phyloP scores from a whole-genome alignment of 2,329 filamentous ascomycete genomes.

The Penicillium digitatum region DNA sequence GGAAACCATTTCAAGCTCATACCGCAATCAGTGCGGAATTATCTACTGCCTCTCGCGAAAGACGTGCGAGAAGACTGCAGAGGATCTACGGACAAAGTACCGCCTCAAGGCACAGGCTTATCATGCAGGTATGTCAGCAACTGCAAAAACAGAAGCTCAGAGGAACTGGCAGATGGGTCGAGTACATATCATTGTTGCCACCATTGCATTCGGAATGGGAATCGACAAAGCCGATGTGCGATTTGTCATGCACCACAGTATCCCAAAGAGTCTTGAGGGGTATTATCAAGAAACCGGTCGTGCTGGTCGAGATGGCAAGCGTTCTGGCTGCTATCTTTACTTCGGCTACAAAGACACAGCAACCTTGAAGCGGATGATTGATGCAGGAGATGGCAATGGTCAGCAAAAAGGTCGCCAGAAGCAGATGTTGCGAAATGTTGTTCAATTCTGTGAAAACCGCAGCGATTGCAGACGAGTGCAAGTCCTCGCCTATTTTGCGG shows the following conservation, averaged over 20 bases:
- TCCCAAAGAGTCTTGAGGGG: constrained; percentile 93
- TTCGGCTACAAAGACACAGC: constrained; percentile 76
- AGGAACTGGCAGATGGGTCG: constrained; percentile 74
- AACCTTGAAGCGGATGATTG: constrained; percentile 73
- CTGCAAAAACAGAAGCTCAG: constrained; percentile 68
- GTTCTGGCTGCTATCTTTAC: constrained; percentile 84
- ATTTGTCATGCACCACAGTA: constrained; percentile 87
- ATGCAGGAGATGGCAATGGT: constrained; percentile 68
- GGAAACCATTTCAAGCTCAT: constrained; percentile 62
- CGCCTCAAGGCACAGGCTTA: constrained; percentile 76
- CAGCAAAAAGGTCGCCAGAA: constrained; percentile 81
- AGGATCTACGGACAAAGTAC: constrained; percentile 57
- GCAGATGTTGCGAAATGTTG: constrained; percentile 78
- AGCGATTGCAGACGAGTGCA: constrained; percentile 83
- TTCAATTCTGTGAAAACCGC: constrained; percentile 84
- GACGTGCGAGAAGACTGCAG: constrained; percentile 74
- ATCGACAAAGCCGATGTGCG: constrained; percentile 97
- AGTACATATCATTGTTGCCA: constrained; percentile 89
- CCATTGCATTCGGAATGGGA: constrained; percentile 99
- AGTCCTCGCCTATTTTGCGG: constrained; percentile 90
- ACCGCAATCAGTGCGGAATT: constrained; percentile 74
- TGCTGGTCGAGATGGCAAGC: constrained; percentile 83
- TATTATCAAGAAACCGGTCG: constrained; percentile 98
- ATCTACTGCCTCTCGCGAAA: constrained; percentile 88
- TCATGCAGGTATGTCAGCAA: constrained; percentile 70